Evolutionary conservation across 23 red algal species (phyloP).

Genomic region (Gracilaria vermiculophylla): DNA sequence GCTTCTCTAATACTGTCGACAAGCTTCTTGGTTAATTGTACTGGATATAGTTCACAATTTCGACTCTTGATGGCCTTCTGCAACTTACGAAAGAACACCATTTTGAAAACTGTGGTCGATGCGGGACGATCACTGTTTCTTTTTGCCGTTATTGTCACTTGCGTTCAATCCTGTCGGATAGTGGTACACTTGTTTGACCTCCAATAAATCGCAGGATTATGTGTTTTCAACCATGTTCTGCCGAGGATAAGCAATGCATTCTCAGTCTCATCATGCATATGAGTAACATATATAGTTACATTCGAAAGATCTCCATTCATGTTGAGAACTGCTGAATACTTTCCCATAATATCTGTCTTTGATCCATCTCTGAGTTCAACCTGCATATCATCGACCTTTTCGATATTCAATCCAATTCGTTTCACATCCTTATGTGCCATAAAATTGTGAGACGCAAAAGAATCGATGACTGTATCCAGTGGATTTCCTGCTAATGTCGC

Average conservation of each 20-base stretch:
- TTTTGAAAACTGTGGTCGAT: background rate
- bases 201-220: slow-evolving; percentile 19
- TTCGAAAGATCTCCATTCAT: slow-evolving; percentile 11
- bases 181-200: background rate
- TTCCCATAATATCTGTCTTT: slow-evolving; percentile 9
- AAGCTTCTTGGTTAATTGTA: background rate
- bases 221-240: background rate
- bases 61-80: background rate
- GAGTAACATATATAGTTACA: background rate
- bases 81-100: background rate
- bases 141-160: background rate
- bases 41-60: background rate
- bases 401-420: background rate
- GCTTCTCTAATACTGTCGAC: background rate
- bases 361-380: slow-evolving; percentile 5
- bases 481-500: background rate
- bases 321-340: background rate
- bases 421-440: slow-evolving; percentile 7
- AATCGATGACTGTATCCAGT: slow-evolving; percentile 26
- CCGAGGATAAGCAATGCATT: background rate
- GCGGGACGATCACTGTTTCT: background rate
- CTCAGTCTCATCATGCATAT: background rate
- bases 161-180: background rate
- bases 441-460: slow-evolving; percentile 29
- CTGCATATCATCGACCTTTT: background rate